A percentile compares a stretch with the other conserved stretches of the same genome.
Evolutionary conservation across 2,329 filamentous ascomycete species (phyloP).

Genomic region (Penicillium sp.): DNA sequence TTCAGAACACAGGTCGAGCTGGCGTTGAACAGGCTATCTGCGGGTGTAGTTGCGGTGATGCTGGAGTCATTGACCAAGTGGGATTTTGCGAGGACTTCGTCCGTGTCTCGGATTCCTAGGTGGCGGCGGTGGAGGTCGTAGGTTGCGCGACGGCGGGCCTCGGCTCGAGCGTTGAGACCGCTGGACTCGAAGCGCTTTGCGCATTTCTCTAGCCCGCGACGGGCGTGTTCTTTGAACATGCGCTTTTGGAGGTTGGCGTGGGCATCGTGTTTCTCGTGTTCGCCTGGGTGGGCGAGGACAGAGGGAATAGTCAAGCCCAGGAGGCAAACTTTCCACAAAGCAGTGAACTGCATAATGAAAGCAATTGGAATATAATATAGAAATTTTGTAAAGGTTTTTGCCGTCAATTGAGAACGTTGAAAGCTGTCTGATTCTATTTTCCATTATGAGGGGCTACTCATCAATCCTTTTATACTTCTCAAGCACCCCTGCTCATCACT

Average conservation of each 20-base stretch:
- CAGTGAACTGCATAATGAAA: constrained; percentile 1
- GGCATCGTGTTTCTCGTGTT: constrained; percentile 2
- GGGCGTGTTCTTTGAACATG: background rate
- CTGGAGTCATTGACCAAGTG: constrained; percentile 6
- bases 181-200: constrained; percentile 4
- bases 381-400: too few relatives aligned
- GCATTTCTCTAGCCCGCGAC: constrained; percentile 1
- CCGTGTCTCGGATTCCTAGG: background rate
- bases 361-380: too few relatives aligned
- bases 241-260: background rate
- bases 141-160: constrained; percentile 2
- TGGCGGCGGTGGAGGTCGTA: constrained; percentile 6
- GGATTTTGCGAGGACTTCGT: background rate
- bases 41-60: background rate
- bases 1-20: constrained; percentile 44
- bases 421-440: background rate
- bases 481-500: too few relatives aligned
- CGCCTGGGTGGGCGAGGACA: constrained; percentile 4
- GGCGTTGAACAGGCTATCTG: constrained; percentile 1
- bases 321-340: constrained; percentile 6
- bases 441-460: background rate
- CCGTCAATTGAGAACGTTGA: too few relatives aligned
- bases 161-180: constrained; percentile 6
- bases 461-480: background rate
- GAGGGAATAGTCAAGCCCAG: background rate